Evolutionary conservation across 2,329 filamentous ascomycete genomes (phyloP).

Genomic region (Lecanicillium sp.): DNA sequence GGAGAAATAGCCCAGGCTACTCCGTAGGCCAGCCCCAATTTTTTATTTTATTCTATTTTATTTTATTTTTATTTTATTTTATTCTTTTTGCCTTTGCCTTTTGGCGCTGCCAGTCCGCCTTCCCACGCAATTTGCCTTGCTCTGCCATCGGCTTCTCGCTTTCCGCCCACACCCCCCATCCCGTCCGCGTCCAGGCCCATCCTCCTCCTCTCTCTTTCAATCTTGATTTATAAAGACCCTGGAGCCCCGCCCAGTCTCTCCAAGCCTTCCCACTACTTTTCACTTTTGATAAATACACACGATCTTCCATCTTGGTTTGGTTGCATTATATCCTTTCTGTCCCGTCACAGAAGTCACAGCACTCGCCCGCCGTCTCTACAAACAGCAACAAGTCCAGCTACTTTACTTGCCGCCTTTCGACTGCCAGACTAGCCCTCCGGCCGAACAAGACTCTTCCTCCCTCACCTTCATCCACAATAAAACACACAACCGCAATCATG

Average conservation of each 20-base stretch:
- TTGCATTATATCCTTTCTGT: too few relatives aligned
- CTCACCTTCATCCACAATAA: not conserved
- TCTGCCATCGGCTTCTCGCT: not conserved
- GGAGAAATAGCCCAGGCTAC: too few relatives aligned
- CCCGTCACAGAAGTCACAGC: too few relatives aligned
- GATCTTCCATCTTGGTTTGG: too few relatives aligned
- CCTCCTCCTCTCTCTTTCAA: not conserved
- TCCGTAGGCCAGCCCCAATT: too few relatives aligned
- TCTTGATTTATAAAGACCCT: slow-evolving; percentile 15
- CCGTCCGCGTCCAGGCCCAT: not conserved
- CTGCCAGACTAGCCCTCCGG: too few relatives aligned
- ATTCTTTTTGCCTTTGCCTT: not conserved
- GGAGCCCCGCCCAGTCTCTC: slow-evolving; percentile 1
- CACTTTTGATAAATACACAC: too few relatives aligned
- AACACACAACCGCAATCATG: slow-evolving; percentile 25
- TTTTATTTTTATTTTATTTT: too few relatives aligned
- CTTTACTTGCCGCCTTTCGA: too few relatives aligned
- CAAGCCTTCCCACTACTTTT: not conserved
- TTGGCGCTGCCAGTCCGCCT: not conserved
- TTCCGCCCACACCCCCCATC: not conserved
- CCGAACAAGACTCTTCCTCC: not conserved
- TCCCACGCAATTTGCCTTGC: not conserved
- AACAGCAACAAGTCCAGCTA: too few relatives aligned
- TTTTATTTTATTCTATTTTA: too few relatives aligned
- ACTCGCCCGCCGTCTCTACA: too few relatives aligned